Evolutionary conservation across 805 yeast genomes (phyloP), one percentile per base, ranked within the genome.

Genomic region (Blastobotrys attinorum): DNA sequence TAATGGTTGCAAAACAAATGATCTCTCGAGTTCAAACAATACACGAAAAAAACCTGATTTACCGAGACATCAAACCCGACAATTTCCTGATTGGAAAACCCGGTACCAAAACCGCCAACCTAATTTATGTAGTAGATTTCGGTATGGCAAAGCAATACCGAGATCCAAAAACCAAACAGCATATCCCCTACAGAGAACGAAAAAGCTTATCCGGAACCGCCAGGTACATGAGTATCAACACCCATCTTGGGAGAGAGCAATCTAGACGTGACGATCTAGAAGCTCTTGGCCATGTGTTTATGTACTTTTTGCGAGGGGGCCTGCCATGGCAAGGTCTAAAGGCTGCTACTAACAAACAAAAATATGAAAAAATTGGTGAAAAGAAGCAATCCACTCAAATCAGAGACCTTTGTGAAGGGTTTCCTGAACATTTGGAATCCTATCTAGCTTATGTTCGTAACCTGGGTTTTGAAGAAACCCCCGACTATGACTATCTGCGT

Each of bases 131-230:
- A 50, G 95, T 92, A 44, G 98, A 92, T 66, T 92, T 92, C 62
- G 98, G 98, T 51, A 92, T 92, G 97, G 97, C 97, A 23, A 92
- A 92, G 65, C 94, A 86, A 60, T 92, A 89, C 66, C 79, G 97
- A 61, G 98, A 92, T 67, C 97, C 97, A 43, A 83, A 86, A 64
- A 83, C 97, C 10, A 87, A 87, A 59, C 83, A 82, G 59, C 98
- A 92, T 65, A 92, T 92, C 52, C 97, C 98, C 25, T 92, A 89
- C 65, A 75, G 97, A 57, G 98, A 92, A 64, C 86, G 89, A 64
- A 92, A 92, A 66, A 86, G 96, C 3, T 70, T 92, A 51, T 83
- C 95, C 63, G 98, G 98, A 40, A 92, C 98, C 2, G 98, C 97
- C n/a, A 74, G 98, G 57, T 92, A 92, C 68, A 92, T 92, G 97